Evolutionary conservation across 1,284 basidiomycete species (phyloP), one percentile per base, ranked within the genome.

Genomic region (Ganoderma sinense): DNA sequence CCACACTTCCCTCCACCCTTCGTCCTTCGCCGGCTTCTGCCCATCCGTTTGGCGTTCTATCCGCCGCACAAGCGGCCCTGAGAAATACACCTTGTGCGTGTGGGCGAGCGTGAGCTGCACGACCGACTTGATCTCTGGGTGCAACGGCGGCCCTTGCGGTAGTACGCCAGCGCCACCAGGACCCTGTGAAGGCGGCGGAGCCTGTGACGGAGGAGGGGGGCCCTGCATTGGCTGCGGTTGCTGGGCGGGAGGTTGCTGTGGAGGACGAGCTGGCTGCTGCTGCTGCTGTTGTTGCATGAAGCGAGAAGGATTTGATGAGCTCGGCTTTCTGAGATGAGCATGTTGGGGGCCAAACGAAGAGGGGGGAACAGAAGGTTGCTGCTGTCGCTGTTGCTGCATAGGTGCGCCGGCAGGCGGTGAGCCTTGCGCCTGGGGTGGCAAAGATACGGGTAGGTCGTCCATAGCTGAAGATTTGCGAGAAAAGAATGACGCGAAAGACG

Each of bases 1-100:
- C 96, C 96, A 97, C 11, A 97, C 92, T n/a, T 95, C 89, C 10
- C 88, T 86, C 95, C 96, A 97, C n/a, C 93, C 93, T 39, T 95
- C 92, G 75, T 96, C 89, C 78, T 91, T 90, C 74, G 84, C 75
- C 61, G 93, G 86, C 77, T 87, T 86, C 71, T 91, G 88, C 11
- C 95, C 94, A 76, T 95, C 94, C 4, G 93, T 85, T 71, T 87
- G 91, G 71, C 89, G 89, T 82, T 93, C 94, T 75, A 91, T 82
- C n/a, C 86, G 85, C 58, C 91, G 89, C 20, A 92, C 83, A 39
- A 95, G 87, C n/a, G 91, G 92, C 6, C 93, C 94, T 18, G 93
- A 94, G 79, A 90, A 93, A 80, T 95, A 94, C 10, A 94, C 85
- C 78, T 94, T 93, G 83, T 90, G 91, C 0, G 90, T 87, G 77